Percentiles rank a stretch among this genome's conserved stretches.
Conservation (phyloP, 2,329 filamentous ascomycete genomes). For the Apiospora saccharicola region DNA sequence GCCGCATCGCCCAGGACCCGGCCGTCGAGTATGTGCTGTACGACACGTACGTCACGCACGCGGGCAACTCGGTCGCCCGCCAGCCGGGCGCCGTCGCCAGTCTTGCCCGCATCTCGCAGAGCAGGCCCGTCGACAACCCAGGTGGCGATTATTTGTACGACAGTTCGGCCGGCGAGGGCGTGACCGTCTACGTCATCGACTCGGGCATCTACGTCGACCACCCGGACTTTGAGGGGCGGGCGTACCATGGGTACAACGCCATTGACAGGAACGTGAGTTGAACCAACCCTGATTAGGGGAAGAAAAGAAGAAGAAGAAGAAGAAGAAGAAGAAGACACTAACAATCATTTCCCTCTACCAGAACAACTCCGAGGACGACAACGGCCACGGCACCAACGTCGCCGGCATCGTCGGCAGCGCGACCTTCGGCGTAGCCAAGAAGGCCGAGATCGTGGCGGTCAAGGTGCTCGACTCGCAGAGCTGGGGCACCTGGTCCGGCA, state of each 20-base stretch:
- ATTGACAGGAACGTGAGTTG: constrained; percentile 21
- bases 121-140: neutral
- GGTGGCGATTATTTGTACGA: constrained; percentile 21
- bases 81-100: neutral
- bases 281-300: accelerated
- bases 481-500: constrained; percentile 42
- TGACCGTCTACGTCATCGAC: constrained; percentile 58
- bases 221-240: constrained; percentile 47
- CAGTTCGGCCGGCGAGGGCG: constrained; percentile 43
- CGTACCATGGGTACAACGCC: constrained; percentile 31
- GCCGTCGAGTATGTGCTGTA: constrained; percentile 22
- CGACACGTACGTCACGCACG: constrained; percentile 22
- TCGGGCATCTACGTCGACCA: constrained; percentile 55
- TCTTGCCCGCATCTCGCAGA: constrained; percentile 2
- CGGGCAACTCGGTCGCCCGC: neutral
- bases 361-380: constrained; percentile 37
- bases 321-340: neutral
- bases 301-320: neutral
- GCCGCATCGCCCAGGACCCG: neutral
- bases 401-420: constrained; percentile 49
- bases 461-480: constrained; percentile 43
- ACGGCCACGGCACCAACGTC: constrained; percentile 52
- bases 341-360: neutral
- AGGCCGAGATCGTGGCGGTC: constrained; percentile 44
- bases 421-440: constrained; percentile 50